Evolutionary conservation across 2,329 filamentous ascomycete species (phyloP), one percentile per base, ranked within the genome.

Genomic region (Sodiomyces alkalinus): DNA sequence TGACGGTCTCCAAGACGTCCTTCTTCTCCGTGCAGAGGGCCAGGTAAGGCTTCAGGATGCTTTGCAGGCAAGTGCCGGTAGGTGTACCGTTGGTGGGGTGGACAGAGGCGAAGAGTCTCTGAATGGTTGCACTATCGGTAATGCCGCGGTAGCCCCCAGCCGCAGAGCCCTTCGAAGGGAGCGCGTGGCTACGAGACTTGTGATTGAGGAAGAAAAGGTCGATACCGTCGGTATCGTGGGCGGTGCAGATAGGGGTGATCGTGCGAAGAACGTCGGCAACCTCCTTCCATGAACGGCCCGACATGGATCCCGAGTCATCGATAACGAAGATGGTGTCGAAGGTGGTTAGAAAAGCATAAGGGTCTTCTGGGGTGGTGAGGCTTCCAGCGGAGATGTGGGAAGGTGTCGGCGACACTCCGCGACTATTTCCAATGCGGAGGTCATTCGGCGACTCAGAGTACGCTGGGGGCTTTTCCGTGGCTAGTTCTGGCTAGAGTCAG

Each of bases 261-360:
- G 71, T 62, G 18, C 64, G 55, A 3, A 96, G 66, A 2, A 79
- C 81, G 7, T 65, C 58, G 16, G 64, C 56, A 1, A 81, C 80
- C 49, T 94, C 80, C 9, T 56, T 51, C 87, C 87, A 96, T 14
- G 64, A 67, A n/a, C 57, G 46, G 11, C 78, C 81, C 2, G 61
- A 58, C 87, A 96, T 96, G 41, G 78, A 86, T 5, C 73, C 71
- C n/a, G 77, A 85, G 57, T 96, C 87, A 47, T 96, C 87, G 45
- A 96, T 82, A 2, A 96, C 55, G 48, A 96, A 86, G 31, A 87
- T 56, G 18, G 85, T 94, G 54, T 96, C 83, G 47, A 93, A 94
- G 11, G 63, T 63, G 22, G 55, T 49, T 5, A 96, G 71, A 47
- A 92, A 92, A 3, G 73, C 66, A 46, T 81, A 90, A 2, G 63